phyloP scores from a whole-genome alignment of 257 asterid genomes.

The Solanum pennellii region DNA sequence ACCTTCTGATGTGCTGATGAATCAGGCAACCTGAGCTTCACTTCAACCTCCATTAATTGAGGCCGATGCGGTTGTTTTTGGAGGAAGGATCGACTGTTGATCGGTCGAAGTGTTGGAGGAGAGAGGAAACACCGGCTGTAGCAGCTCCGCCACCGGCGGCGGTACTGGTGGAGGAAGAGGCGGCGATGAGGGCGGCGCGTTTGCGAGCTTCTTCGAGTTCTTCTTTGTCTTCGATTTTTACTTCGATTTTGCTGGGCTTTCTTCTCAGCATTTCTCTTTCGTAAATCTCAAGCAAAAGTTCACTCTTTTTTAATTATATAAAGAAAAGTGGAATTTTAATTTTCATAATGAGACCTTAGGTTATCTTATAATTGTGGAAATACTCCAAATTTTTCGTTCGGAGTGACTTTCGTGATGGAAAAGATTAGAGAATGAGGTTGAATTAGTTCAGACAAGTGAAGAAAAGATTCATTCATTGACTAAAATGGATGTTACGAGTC shows the following conservation, averaged over 20 bases:
- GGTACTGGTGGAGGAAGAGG: conserved; percentile 3
- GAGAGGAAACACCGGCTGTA: conserved; percentile 44
- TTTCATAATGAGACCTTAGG: not conserved
- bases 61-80: conserved; percentile 83
- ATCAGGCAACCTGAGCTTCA: conserved; percentile 66
- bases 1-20: conserved; percentile 46
- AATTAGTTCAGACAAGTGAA: not conserved
- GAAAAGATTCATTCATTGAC: not conserved
- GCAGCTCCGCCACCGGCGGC: conserved; percentile 6
- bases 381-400: not conserved
- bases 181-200: conserved; percentile 39
- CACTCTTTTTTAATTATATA: not conserved
- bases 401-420: not conserved
- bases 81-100: conserved; percentile 47
- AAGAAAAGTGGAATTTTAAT: not conserved
- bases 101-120: conserved; percentile 79
- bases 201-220: conserved; percentile 86
- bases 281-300: not conserved
- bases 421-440: not conserved
- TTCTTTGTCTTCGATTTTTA: conserved; percentile 65
- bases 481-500: not conserved
- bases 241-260: conserved; percentile 77
- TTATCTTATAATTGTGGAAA: not conserved
- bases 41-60: conserved; percentile 79
- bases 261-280: conserved; percentile 66